These are phyloP conservation scores for Tolypocladium sp. DNA, from an alignment of 2,329 filamentous ascomycete species.

Conservation along the genomic window DNA sequence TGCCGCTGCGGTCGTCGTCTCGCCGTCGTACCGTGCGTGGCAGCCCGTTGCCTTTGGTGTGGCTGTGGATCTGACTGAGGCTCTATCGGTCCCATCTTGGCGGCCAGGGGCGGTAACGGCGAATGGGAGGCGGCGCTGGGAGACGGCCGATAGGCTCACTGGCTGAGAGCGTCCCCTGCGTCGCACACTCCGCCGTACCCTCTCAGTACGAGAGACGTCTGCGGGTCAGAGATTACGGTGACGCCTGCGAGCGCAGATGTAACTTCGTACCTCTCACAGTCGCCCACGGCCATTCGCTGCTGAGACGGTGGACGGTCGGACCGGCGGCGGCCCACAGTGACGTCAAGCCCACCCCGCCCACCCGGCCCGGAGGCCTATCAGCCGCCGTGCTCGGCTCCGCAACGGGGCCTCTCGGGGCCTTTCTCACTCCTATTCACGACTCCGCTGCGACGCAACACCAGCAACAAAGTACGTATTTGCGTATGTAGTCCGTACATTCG, in stretches of 20 bases:
- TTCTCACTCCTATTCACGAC: not conserved
- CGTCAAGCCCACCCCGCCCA: slow-evolving; percentile 14
- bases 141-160: not conserved
- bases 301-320: slow-evolving; percentile 1
- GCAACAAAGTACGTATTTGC: not conserved
- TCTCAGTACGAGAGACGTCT: not conserved
- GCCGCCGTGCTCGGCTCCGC: slow-evolving; percentile 16
- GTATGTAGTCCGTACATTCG: no score
- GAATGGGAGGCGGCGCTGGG: not conserved
- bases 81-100: not conserved
- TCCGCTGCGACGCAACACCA: not conserved
- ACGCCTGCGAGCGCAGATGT: no score
- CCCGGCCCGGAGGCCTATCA: slow-evolving; percentile 18
- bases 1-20: not conserved
- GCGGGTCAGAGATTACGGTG: not conserved
- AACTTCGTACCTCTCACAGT: no score
- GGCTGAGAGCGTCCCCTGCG: not conserved
- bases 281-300: not conserved
- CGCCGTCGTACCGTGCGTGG: not conserved
- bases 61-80: not conserved
- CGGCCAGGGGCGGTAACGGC: not conserved
- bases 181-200: no score
- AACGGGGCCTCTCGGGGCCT: not conserved
- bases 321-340: slow-evolving; percentile 13
- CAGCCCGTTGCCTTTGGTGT: not conserved